Evolutionary conservation across 2,329 filamentous ascomycete genomes (phyloP).

Genomic region (Thyridium curvatum): DNA sequence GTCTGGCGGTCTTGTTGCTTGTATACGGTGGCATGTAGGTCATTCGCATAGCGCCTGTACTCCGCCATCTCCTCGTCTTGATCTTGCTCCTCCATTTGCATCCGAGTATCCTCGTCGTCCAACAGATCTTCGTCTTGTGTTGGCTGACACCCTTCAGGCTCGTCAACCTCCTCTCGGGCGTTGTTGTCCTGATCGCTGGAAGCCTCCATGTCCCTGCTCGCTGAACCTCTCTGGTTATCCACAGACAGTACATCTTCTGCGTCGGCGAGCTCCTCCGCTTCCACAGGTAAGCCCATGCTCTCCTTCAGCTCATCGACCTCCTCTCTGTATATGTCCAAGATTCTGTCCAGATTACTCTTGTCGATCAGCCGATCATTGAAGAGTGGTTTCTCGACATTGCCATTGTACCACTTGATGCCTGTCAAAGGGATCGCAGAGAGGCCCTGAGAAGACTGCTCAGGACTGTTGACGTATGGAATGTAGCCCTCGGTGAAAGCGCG

Average conservation of each 20-base stretch:
- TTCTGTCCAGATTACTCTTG: constrained; percentile 5
- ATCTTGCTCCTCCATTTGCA: background rate
- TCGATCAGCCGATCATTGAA: constrained; percentile 19
- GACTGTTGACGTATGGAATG: constrained; percentile 28
- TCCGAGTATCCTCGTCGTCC: too few species aligned
- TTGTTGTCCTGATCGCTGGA: too few species aligned
- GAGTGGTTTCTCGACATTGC: constrained; percentile 10
- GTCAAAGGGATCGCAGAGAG: constrained; percentile 16
- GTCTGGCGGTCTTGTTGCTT: too few species aligned
- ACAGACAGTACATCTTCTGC: background rate
- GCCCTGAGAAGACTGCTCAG: constrained; percentile 10
- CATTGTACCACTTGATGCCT: constrained; percentile 35
- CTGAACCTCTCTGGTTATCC: too few species aligned
- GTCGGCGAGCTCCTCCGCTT: background rate
- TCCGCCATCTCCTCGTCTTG: too few species aligned
- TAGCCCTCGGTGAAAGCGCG: constrained; percentile 34
- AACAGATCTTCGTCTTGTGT: too few species aligned
- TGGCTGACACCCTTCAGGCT: too few species aligned
- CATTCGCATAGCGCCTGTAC: too few species aligned
- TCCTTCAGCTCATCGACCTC: constrained; percentile 1
- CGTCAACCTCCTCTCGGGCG: too few species aligned
- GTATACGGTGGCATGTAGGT: too few species aligned
- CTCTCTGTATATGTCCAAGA: constrained; percentile 8
- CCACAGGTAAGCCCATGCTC: background rate
- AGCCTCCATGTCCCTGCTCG: too few species aligned